phyloP scores from a whole-genome alignment of 495 filamentous ascomycete genomes.

The Trichoderma gamsii region DNA sequence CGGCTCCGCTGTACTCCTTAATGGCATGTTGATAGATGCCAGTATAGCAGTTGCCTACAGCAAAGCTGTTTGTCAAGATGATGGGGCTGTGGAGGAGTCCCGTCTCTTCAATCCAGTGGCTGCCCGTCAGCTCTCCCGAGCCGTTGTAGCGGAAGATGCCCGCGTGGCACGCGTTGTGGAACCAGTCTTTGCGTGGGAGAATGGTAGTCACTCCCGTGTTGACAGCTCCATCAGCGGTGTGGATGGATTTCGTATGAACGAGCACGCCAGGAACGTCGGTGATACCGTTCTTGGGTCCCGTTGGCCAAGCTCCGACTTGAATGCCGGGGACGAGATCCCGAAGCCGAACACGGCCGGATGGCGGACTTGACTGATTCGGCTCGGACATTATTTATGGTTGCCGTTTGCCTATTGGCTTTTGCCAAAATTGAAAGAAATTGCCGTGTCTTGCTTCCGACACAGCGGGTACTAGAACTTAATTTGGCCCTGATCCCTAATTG shows the following conservation, averaged over 20 bases:
- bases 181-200: slow-evolving; percentile 43
- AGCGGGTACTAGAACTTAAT: neutral
- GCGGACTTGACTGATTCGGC: neutral
- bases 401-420: neutral
- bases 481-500: neutral
- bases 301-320: slow-evolving; percentile 30
- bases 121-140: slow-evolving; percentile 49
- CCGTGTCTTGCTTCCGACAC: neutral
- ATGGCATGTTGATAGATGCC: slow-evolving; percentile 46
- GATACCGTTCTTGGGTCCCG: slow-evolving; percentile 43
- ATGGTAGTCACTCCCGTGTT: slow-evolving; percentile 51
- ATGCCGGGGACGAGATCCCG: slow-evolving; percentile 39
- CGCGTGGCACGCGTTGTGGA: slow-evolving; percentile 43
- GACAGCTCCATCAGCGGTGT: slow-evolving; percentile 16
- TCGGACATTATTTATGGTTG: neutral
- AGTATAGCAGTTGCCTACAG: slow-evolving; percentile 42
- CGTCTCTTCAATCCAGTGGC: slow-evolving; percentile 49
- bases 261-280: slow-evolving; percentile 47
- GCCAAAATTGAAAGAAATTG: neutral
- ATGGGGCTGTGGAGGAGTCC: slow-evolving; percentile 46
- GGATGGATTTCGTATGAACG: slow-evolving; percentile 42
- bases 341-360: slow-evolving; percentile 19
- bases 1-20: slow-evolving; percentile 25
- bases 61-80: slow-evolving; percentile 45
- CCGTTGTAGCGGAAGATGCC: slow-evolving; percentile 50